Conservation (phyloP, 1,284 basidiomycete species). For the Austropuccinia psidii region DNA sequence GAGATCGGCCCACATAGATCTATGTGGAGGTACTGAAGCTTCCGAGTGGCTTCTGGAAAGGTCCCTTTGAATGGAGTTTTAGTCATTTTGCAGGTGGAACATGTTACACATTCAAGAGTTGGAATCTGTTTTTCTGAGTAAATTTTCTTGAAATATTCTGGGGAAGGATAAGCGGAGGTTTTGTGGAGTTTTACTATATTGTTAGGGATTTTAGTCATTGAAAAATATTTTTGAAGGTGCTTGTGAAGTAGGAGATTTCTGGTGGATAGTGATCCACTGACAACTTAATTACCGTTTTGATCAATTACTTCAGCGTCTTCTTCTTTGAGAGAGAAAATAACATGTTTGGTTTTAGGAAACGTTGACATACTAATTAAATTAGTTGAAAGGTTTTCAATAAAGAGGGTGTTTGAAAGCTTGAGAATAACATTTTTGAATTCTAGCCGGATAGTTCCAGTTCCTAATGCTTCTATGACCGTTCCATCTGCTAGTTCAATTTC, state of each 20-base stretch:
- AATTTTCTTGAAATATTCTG: no score
- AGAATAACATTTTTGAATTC: not conserved
- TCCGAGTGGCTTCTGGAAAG: no score
- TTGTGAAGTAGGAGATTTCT: not conserved
- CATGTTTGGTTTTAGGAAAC: not conserved
- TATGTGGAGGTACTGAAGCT: no score
- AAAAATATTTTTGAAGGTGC: not conserved
- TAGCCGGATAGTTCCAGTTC: not conserved
- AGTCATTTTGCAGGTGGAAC: no score
- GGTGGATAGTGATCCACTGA: not conserved
- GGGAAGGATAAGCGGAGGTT: not conserved
- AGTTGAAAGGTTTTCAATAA: not conserved
- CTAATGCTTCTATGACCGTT: not conserved
- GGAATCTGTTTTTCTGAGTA: no score
- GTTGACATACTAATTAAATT: not conserved
- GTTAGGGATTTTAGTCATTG: not conserved
- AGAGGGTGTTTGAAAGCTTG: not conserved
- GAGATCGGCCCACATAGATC: no score
- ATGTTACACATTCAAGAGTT: no score
- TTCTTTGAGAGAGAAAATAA: not conserved
- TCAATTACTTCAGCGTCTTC: not conserved
- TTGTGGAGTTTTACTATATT: not conserved
- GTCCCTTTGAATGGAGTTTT: no score
- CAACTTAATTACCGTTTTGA: not conserved
- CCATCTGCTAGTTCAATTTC: not conserved